Evolutionary conservation across 495 filamentous ascomycete genomes (phyloP).

Genomic region (Tuber indicum): DNA sequence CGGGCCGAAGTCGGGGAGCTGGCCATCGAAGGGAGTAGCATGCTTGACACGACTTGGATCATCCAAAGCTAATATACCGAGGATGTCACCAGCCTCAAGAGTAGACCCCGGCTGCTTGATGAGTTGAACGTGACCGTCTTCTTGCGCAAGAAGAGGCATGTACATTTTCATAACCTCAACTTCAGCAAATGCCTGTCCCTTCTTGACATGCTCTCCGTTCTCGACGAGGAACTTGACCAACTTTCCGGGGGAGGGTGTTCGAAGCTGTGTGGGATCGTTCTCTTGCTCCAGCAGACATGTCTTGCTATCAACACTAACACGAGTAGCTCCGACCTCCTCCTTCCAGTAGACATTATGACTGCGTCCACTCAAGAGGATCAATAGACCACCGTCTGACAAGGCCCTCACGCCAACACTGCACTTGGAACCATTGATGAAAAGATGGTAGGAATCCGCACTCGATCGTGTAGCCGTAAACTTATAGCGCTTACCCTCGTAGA

Average conservation of each 20-base stretch:
- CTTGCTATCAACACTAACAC: conserved; percentile 94
- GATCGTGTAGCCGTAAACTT: conserved; percentile 97
- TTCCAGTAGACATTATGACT: conserved; percentile 99
- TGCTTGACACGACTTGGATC: conserved; percentile 96
- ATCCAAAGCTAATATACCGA: conserved; percentile 94
- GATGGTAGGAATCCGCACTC: conserved; percentile 86
- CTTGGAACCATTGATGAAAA: conserved; percentile 99
- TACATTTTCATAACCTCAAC: conserved; percentile 99
- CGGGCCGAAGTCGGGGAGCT: conserved; percentile 79
- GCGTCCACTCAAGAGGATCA: conserved; percentile 79
- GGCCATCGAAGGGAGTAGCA: conserved; percentile 88
- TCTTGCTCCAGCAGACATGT: conserved; percentile 97
- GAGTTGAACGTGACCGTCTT: conserved; percentile 93
- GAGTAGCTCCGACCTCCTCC: conserved; percentile 91
- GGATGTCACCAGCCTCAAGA: conserved; percentile 95
- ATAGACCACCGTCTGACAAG: conserved; percentile 87
- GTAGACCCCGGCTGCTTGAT: conserved; percentile 98
- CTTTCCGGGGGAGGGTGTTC: conserved; percentile 92
- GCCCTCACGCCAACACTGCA: conserved; percentile 89
- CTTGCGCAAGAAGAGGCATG: conserved; percentile 95
- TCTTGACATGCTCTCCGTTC: conserved; percentile 88
- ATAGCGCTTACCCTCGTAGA: conserved; percentile 92
- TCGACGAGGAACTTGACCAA: conserved; percentile 97
- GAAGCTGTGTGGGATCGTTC: conserved; percentile 96
- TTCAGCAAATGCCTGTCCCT: conserved; percentile 90